A percentile compares a stretch with the other conserved stretches of the same genome.
Evolutionary conservation across 2,329 filamentous ascomycete species (phyloP).

Genomic region (Volutella citrinella): DNA sequence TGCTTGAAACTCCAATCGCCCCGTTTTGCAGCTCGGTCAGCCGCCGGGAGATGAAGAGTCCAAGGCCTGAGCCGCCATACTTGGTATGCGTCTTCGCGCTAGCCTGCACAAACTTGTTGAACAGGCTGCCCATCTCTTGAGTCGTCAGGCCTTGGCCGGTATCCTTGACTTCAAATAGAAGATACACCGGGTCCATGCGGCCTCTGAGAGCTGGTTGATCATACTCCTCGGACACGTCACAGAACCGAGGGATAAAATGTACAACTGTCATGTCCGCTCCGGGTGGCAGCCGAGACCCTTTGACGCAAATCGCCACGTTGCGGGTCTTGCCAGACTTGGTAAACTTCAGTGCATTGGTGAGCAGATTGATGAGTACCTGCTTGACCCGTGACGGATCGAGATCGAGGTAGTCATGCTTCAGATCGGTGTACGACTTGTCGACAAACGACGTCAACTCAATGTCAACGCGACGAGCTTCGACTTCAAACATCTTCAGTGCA

Average conservation of each 20-base stretch:
- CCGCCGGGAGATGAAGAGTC: slow-evolving; percentile 74
- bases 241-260: slow-evolving; percentile 59
- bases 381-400: slow-evolving; percentile 72
- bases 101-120: slow-evolving; percentile 76
- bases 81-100: slow-evolving; percentile 73
- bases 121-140: slow-evolving; percentile 70
- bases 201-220: slow-evolving; percentile 30
- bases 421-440: slow-evolving; percentile 56
- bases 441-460: slow-evolving; percentile 65
- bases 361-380: slow-evolving; percentile 76
- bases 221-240: slow-evolving; percentile 39
- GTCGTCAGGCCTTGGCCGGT: slow-evolving; percentile 71
- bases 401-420: slow-evolving; percentile 62
- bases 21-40: slow-evolving; percentile 80
- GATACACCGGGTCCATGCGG: slow-evolving; percentile 51
- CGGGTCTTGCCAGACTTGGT: slow-evolving; percentile 62
- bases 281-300: slow-evolving; percentile 39
- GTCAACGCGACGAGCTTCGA: slow-evolving; percentile 66
- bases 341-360: slow-evolving; percentile 81
- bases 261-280: slow-evolving; percentile 44
- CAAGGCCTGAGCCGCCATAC: slow-evolving; percentile 76
- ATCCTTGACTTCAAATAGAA: slow-evolving; percentile 73
- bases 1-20: slow-evolving; percentile 71
- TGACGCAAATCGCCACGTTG: slow-evolving; percentile 49
- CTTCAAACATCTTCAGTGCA: slow-evolving; percentile 75